phyloP scores from a whole-genome alignment of 441 rosid genomes.

The Pelargonium cotyledonis region DNA sequence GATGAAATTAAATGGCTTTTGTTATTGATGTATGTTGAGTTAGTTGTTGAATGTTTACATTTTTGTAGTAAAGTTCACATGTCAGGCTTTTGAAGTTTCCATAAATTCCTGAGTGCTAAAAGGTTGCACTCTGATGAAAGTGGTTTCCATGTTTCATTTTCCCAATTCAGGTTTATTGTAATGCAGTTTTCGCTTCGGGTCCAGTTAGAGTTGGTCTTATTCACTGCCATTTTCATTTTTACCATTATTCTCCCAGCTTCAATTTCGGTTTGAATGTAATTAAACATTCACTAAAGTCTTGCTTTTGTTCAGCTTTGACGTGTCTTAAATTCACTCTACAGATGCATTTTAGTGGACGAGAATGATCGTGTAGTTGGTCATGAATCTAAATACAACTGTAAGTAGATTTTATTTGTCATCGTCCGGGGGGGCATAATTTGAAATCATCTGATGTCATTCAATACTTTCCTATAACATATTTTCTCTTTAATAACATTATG shows the following conservation, averaged over 20 bases:
- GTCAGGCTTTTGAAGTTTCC: no score
- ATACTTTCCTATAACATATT: not conserved
- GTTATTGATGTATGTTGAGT: no score
- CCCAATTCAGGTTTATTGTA: no score
- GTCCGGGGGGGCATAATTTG: not conserved
- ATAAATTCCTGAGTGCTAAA: no score
- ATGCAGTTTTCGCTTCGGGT: no score
- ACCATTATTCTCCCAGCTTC: not conserved
- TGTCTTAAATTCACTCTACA: conserved; percentile 26
- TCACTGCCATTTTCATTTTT: not conserved
- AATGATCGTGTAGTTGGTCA: conserved; percentile 76
- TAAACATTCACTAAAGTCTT: conserved; percentile 6
- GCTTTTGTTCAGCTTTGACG: conserved; percentile 5
- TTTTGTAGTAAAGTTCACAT: no score
- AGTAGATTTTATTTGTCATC: conserved; percentile 23
- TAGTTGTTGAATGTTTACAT: no score
- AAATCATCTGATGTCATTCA: conserved; percentile 1
- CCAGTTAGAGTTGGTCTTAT: not conserved
- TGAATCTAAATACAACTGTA: conserved; percentile 80
- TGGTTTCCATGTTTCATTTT: no score
- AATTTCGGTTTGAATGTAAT: not conserved
- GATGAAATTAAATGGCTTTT: no score
- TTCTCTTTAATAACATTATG: not conserved
- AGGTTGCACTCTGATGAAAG: no score
- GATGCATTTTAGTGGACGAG: conserved; percentile 97